These are phyloP conservation scores for Takashimella koratensis DNA, from an alignment of 1,284 basidiomycete species.

Conservation along the genomic window DNA sequence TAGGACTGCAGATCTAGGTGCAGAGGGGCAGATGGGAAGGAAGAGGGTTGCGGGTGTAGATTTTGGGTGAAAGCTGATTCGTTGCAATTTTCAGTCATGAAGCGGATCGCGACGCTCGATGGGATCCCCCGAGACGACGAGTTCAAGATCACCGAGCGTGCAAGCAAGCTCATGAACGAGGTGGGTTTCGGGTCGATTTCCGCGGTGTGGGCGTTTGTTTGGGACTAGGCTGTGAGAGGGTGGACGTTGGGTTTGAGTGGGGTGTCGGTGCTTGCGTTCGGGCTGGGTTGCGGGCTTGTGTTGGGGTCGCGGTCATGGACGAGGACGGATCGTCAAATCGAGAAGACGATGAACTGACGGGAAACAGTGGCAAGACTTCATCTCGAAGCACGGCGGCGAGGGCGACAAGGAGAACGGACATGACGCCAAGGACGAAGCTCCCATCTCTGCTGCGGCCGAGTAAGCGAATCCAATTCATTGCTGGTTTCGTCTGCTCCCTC, in stretches of 20 bases:
- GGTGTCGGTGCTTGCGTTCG: too few species aligned
- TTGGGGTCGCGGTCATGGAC: too few species aligned
- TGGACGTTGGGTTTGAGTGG: too few species aligned
- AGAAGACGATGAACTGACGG: too few species aligned
- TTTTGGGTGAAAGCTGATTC: neutral
- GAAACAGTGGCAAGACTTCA: neutral
- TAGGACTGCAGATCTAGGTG: too few species aligned
- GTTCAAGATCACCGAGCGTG: conserved; percentile 77
- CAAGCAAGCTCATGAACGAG: conserved; percentile 51
- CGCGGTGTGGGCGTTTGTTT: too few species aligned
- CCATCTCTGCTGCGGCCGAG: neutral
- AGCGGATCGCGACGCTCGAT: conserved; percentile 73
- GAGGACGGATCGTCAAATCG: too few species aligned
- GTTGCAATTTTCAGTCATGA: conserved; percentile 64
- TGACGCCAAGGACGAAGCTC: neutral
- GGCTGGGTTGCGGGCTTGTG: too few species aligned
- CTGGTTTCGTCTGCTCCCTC: too few species aligned
- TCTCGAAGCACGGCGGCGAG: neutral
- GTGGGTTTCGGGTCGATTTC: too few species aligned
- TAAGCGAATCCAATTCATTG: neutral
- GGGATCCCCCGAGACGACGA: conserved; percentile 77
- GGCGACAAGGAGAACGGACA: neutral
- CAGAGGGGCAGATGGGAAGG: too few species aligned
- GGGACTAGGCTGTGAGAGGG: too few species aligned
- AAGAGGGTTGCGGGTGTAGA: neutral